A percentile compares a stretch with the other conserved stretches of the same genome.
Evolutionary conservation across 2,329 filamentous ascomycete species (phyloP).

Genomic region (Fusarium staphyleae): DNA sequence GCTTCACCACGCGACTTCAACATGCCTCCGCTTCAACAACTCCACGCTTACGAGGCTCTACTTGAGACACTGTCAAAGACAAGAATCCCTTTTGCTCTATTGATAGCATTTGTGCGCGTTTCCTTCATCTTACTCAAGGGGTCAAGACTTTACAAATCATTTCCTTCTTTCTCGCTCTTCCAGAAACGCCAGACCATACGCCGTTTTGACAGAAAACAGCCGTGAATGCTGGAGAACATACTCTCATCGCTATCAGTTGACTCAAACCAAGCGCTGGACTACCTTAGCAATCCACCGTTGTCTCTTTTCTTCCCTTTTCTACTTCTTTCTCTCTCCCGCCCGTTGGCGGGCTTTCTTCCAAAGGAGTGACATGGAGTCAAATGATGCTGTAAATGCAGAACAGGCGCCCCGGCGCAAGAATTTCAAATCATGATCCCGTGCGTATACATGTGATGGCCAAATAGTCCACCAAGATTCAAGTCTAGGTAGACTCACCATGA

Average conservation of each 20-base stretch:
- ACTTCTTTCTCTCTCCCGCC: constrained; percentile 1
- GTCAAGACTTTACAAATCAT: constrained; percentile 43
- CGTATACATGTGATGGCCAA: constrained; percentile 31
- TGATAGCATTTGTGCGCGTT: constrained; percentile 30
- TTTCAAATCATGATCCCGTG: constrained; percentile 35
- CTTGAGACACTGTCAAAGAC: not conserved
- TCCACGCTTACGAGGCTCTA: not conserved
- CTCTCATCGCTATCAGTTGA: not conserved
- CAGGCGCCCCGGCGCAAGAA: constrained; percentile 35
- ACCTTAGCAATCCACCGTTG: not conserved
- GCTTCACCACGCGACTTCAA: constrained; percentile 31
- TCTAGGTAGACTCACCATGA: constrained; percentile 12
- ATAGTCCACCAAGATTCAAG: constrained; percentile 20
- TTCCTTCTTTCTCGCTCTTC: constrained; percentile 42
- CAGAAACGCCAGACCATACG: constrained; percentile 45
- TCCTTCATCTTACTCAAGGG: constrained; percentile 36
- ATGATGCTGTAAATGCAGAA: constrained; percentile 37
- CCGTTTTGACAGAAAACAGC: constrained; percentile 37
- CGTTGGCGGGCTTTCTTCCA: constrained; percentile 20
- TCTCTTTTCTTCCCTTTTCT: constrained; percentile 2
- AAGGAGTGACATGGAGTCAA: constrained; percentile 37
- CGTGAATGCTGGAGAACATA: constrained; percentile 32
- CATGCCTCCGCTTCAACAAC: not conserved
- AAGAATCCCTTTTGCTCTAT: constrained; percentile 30
- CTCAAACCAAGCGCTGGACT: constrained; percentile 1